Conservation (phyloP, 805 yeast species). For the Yamadazyma tumulicola region DNA sequence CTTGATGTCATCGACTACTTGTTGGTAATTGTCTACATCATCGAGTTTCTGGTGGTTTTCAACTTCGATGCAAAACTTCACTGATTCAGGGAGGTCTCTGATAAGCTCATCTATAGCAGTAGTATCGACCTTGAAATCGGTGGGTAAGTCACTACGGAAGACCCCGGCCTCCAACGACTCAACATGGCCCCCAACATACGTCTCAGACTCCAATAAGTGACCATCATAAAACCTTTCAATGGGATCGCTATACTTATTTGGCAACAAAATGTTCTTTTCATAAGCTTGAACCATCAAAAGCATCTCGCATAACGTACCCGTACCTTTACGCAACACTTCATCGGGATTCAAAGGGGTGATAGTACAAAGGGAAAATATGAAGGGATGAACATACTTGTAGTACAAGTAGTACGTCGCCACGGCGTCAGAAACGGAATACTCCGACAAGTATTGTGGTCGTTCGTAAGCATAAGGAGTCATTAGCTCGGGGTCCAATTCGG, state of each 20-base stretch:
- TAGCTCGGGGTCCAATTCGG: constrained; percentile 93
- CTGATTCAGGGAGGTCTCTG: constrained; percentile 67
- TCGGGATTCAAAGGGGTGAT: constrained; percentile 96
- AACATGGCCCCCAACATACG: constrained; percentile 98
- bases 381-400: constrained; percentile 96
- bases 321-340: constrained; percentile 92
- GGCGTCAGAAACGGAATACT: constrained; percentile 98
- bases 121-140: constrained; percentile 75
- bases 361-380: constrained; percentile 90
- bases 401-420: constrained; percentile 96
- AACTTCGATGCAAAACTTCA: constrained; percentile 78
- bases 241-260: constrained; percentile 93
- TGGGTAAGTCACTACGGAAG: constrained; percentile 81
- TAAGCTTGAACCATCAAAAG: constrained; percentile 94
- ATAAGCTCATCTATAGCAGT: constrained; percentile 77
- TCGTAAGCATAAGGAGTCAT: constrained; percentile 98
- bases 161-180: constrained; percentile 98
- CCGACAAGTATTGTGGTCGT: constrained; percentile 87
- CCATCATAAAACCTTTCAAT: constrained; percentile 94
- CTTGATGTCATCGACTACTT: constrained; percentile 59
- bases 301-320: constrained; percentile 99
- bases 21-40: constrained; percentile 78
- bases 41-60: constrained; percentile 72
- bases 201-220: constrained; percentile 88
- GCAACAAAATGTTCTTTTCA: constrained; percentile 68